Evolutionary conservation across 164 flowering plant species (phyloP), one percentile per base, ranked within the genome.

Genomic region (Saururus chinensis): DNA sequence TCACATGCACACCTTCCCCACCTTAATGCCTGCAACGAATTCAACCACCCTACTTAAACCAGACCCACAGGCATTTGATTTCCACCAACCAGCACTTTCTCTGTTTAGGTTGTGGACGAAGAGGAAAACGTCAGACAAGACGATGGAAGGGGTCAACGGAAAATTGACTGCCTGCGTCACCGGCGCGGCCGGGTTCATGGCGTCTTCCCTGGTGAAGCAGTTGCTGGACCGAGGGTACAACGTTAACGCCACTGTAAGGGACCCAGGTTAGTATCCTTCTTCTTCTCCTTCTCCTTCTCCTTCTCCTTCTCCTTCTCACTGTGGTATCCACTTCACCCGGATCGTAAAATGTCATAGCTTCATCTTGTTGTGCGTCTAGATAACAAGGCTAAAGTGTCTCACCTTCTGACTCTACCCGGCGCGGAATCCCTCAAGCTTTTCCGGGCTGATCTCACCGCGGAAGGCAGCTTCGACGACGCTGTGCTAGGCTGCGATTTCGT

Each of bases 391-490:
- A 66, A 66, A 42, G 64, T 66, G 42, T 41, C 55, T 10, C 64
- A 66, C 21, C 70, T 66, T n/a, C 21, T 54, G 21, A 54, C 21
- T 6, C 53, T 66, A 1, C 56, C 45, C 35, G 60, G 64, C 19
- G 24, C 59, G 14, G 70, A 61, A 16, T 20, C 25, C 19, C 69
- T 86, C 19, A 81, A 80, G 23, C 75, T 83, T 19, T 86, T 75
- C 58, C 10, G 54, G 45, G 96, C 84, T 40, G 84, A 87, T 68
- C 60, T 88, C 40, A 84, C 89, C 1, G 81, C 77, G 24, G 89
- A 85, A 67, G 78, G 71, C 1, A 75, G 86, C 68, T 85, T 84
- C 40, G 80, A 81, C 60, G 79, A 64, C 16, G 79, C 92, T 1
- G 62, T 89, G 0, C 57, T 65, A 1, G 85, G 88, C 51, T 85